A percentile compares a stretch with the other conserved stretches of the same genome.
These are phyloP conservation scores for Discostella stelligeroides DNA, from an alignment of 108 stramenopile genomes.

Conservation along the genomic window DNA sequence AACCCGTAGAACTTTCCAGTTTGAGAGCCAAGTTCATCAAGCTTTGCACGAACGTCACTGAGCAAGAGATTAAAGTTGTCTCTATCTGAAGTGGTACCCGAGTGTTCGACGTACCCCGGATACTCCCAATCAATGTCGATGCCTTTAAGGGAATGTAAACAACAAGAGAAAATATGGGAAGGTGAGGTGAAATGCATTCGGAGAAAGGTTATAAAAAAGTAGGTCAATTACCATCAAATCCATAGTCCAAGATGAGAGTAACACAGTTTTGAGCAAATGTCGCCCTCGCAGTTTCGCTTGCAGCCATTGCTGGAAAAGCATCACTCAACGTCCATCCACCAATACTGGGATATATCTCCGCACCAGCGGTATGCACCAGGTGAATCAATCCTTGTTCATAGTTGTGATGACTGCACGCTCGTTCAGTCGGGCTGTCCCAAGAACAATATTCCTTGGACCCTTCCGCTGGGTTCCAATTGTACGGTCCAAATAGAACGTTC, in stretches of 20 bases:
- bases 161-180: background rate
- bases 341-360: conserved; percentile 36
- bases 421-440: conserved; percentile 24
- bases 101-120: conserved; percentile 45
- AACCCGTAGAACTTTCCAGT: conserved; percentile 50
- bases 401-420: conserved; percentile 19
- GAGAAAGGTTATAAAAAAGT: background rate
- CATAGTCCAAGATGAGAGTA: conserved; percentile 19
- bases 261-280: conserved; percentile 38
- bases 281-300: conserved; percentile 7
- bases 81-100: conserved; percentile 41
- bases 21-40: conserved; percentile 35
- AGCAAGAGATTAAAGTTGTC: conserved; percentile 47
- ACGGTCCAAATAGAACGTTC: conserved; percentile 25
- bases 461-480: conserved; percentile 33
- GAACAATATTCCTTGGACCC: conserved; percentile 14
- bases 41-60: conserved; percentile 36
- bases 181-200: background rate
- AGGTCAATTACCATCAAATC: conserved; percentile 20
- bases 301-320: conserved; percentile 32
- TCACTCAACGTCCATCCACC: conserved; percentile 45
- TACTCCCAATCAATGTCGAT: conserved; percentile 53
- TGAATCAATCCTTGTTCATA: conserved; percentile 32
- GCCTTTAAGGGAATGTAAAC: background rate
- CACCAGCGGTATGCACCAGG: conserved; percentile 30